Evolutionary conservation across 257 asterid species (phyloP), one percentile per base, ranked within the genome.

Genomic region (Cordia subcordata): DNA sequence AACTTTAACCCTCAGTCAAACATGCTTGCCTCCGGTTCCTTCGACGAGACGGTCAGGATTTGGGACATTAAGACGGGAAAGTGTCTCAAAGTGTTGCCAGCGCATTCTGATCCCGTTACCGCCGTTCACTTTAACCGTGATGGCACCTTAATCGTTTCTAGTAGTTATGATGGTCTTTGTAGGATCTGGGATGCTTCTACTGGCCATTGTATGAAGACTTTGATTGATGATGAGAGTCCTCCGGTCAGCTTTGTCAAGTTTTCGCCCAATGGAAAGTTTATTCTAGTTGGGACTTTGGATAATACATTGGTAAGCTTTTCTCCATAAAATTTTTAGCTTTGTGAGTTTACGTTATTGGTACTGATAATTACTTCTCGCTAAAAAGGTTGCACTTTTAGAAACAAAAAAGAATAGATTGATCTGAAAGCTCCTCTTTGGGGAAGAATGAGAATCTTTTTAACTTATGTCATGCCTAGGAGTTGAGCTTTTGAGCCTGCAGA

Each of bases 151-250:
- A 89, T 93, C 20, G 96, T 89, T 5, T 78, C 95, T 16, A 85
- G 97, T 49, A 89, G 99, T 58, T 89, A 86, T 58, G 99, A 93
- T 75, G 99, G 99, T 62, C 76, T 93, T 58, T 93, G 99, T 66
- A 79, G 97, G 85, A 83, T 93, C 70, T 89, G 99, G 99, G 95
- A 93, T 75, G 86, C 95, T 61, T 77, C 95, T 13, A 93, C 99
- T 22, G 97, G 99, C 45, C 96, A 86, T 74, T 93, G 99, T 79
- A 63, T 86, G 69, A 93, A 93, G 90, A 93, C 99, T 46, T 69
- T 93, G 62, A 83, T 89, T 55, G 96, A 93, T 56, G 99, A 93
- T 51, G 99, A 93, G 68, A 90, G 85, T 39, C 99, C 99, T 12
- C 95, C 97, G 10, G 97, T 93, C 70, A 89, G 96, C 75, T 93